Base-by-base conservation (phyloP, 257 asterid species). In the Salvia miltiorrhiza region DNA sequence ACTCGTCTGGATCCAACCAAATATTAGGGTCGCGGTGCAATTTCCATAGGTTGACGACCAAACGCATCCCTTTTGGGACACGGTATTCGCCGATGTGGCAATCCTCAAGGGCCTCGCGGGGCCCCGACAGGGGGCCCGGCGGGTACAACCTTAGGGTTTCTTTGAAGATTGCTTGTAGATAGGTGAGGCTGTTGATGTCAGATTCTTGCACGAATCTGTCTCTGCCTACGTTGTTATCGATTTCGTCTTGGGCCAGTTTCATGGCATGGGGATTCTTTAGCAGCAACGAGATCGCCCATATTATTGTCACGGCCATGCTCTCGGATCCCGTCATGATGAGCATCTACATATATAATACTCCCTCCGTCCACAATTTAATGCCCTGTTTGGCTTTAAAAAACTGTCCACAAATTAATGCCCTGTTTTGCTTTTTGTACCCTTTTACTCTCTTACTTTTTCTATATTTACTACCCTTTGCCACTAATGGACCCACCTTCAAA, bases 131-230 rank as follows among this genome's bases (percentile, higher is more conserved):
- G 2, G 95, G 92, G 0, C 90, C 95, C 0, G 90, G 88, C 8
- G 95, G 95, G 76, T 81, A 85, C 50, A 88, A 21, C n/a, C 89
- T 81, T 0, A 88, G 56, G 0, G 89, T 83, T 44, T 87, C 95
- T 47, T 85, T 81, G 20, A 87, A 70, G 14, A 83, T 69, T 9
- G 95, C 83, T 41, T 82, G 82, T 1, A 87, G 24, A 76, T 81
- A 83, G 3, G 5, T 35, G 20, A 87, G 78, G 68, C 73, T 74
- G 60, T 64, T 57, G 48, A 87, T 73, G 71, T 87, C 89, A n/a
- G 88, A 70, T 48, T 87, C 95, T 65, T 81, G 79, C 45, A 81
- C 83, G 79, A 78, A 73, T 71, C 74, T 81, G 20, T 75, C 19
- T 35, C n/a, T 61, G 1, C 91, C 95, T 3, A 87, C 39, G 0